Base-by-base conservation (phyloP, 2,329 filamentous ascomycete species). In the Apiospora malaysiana region DNA sequence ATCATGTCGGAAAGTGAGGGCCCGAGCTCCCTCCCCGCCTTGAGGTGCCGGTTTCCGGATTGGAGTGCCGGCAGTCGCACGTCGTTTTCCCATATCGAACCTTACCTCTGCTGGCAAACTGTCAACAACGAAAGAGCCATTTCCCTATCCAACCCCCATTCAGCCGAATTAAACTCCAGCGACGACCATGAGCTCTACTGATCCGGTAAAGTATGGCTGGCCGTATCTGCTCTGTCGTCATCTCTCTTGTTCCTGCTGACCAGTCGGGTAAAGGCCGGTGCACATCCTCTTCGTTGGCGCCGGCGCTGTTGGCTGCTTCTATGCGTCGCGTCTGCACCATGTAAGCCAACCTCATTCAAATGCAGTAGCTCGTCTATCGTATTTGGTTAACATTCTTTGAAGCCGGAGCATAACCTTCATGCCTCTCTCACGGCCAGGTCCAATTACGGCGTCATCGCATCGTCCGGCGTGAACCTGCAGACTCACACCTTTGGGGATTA, bases 391-490 rank as follows among this genome's bases (percentile, higher is more conserved):
- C 37, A 2, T 56, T 56, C 21, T 23, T 21, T 23, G 71, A 25
- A 88, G 86, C 86, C 86, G 10, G 76, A 78, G 18, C 79, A 84
- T 70, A 85, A 87, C 70, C 83, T 90, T 51, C 83, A 87, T 71
- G 89, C 92, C 68, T 93, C 92, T 6, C 88, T 93, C 63, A 89
- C 93, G 69, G 93, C 92, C 73, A 88, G 92, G 67, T 93, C 92
- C 51, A 94, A 94, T 82, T 94, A 92, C 83, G 80, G 84, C 32
- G 88, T 87, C 45, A 90, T 94, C 65, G 85, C 86, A 69, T 80
- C 83, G 12, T 82, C 85, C 32, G 92, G 92, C 66, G 91, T 94
- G 77, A 81, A 83, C 42, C 82, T 94, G 46, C 85, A 88, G 68
- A 93, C 91, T 5, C 89, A 87, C 68, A 86, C 88, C 68, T 94